phyloP scores from a whole-genome alignment of 2,329 filamentous ascomycete species.

The Exophiala viscosa region DNA sequence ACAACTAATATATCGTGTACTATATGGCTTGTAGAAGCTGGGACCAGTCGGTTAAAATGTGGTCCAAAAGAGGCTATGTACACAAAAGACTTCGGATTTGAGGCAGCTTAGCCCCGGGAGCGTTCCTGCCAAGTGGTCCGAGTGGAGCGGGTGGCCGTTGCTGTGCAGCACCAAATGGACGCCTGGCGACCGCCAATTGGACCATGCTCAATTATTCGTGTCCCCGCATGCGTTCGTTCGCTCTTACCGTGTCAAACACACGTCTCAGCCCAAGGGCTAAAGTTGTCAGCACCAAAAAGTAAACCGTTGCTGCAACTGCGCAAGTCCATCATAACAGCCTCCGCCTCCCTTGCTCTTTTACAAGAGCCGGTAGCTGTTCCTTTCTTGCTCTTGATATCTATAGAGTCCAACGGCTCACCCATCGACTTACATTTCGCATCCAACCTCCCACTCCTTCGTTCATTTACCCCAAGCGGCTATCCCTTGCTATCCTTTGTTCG shows the following conservation, averaged over 20 bases:
- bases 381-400: background rate
- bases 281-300: slow-evolving; percentile 1
- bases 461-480: slow-evolving; percentile 7
- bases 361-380: background rate
- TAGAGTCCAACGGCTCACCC: too few species aligned
- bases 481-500: slow-evolving; percentile 10
- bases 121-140: slow-evolving; percentile 5
- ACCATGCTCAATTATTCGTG: too few species aligned
- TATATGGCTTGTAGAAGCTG: background rate
- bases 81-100: background rate
- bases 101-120: background rate
- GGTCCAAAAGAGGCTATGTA: background rate
- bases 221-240: too few species aligned
- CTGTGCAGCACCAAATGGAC: slow-evolving; percentile 5
- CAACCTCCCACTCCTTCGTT: slow-evolving; percentile 4
- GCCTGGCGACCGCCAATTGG: too few species aligned
- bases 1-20: background rate
- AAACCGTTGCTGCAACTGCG: background rate
- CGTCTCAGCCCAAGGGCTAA: slow-evolving; percentile 1
- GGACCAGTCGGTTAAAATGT: background rate
- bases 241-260: too few species aligned
- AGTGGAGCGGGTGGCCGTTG: slow-evolving; percentile 1
- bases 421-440: background rate
- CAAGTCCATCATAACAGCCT: background rate
- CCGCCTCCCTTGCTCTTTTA: background rate